Evolutionary conservation across 2,329 filamentous ascomycete species (phyloP), one percentile per base, ranked within the genome.

Genomic region (Fusarium sp.): DNA sequence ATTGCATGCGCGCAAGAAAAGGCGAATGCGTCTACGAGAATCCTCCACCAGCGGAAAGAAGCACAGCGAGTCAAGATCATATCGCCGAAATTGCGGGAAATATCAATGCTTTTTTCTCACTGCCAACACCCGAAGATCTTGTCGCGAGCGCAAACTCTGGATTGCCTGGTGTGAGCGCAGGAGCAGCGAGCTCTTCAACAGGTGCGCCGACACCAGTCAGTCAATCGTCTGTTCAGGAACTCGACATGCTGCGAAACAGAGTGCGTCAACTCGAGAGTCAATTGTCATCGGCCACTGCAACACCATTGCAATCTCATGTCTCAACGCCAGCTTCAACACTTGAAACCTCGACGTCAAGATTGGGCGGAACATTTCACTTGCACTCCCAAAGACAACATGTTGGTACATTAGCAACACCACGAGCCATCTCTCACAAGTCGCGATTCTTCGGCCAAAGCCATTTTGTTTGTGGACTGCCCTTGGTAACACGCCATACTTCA

Each of bases 391-490:
- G 73, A 30, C 75, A 77, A 9, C 54, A 79, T 2, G 75, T 79
- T 7, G 80, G 81, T 30, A 50, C 73, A 0, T 77, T 80, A 6
- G 75, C 77, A 0, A 81, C 85, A 1, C 80, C 79, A 4, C 84
- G 84, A 13, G 84, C 83, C n/a, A 79, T 88, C 14, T 82, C 84
- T 26, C 87, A 89, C 69, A 91, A 91, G 75, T 86, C 85, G 0
- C 84, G 89, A 0, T 76, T 90, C 2, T 88, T 90, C 74, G 89
- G 89, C 2, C 86, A 86, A 74, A 89, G 87, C 36, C 87, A 90
- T 74, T 90, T 87, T 85, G 83, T 89, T n/a, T 88, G 86, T 66
- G 83, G 82, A 5, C 78, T 87, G 17, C 74, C 81, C 1, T 70
- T 88, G 50, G 87, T 89, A 75, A 77, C 84, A 68, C 15, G 1